Base-by-base conservation (phyloP, 2,329 filamentous ascomycete species). In the Harringtonia aguacate region DNA sequence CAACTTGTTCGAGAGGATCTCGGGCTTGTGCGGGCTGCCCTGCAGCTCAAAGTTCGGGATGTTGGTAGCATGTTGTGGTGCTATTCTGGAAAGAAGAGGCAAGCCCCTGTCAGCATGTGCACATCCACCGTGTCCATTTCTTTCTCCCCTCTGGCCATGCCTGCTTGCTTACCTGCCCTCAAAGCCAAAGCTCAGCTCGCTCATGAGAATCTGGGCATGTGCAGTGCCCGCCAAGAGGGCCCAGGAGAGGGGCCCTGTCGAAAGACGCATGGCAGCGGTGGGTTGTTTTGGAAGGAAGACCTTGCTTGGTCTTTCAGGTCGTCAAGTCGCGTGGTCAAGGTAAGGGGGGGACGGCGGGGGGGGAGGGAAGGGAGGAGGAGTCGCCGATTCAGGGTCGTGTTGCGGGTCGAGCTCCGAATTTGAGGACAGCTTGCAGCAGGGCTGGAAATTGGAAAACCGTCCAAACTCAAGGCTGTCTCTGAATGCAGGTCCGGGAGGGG, bases 1-100 rank as follows among this genome's bases (percentile, higher is more conserved):
- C 47, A 97, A 60, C 61, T 89, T 87, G 70, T 97, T 90, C 52
- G 88, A 94, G 47, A 95, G 77, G 48, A 83, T 62, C 56, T 83
- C 75, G 52, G 78, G 77, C 30, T 62, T 53, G 49, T 66, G 59
- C 24, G 77, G 76, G 36, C 66, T 67, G 58, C 77, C 77, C 44
- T 70, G 64, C 48, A 78, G 60, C 46, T 63, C 59, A 57, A 76
- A 81, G 58, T 73, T 64, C 48, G 75, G 73, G 40, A 81, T 65
- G 20, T 61, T 60, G 22, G 64, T 62, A 41, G 72, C 64, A 43
- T 69, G 66, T 53, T 78, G 71, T 35, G 76, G 73, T 41, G 83
- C 83, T 66, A 92, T 77, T 54, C 80, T 82, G 52, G 52, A 42
- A 18, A 33, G 52, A 52, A 42, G 17, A 33, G 45, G 29, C 15